Conservation (phyloP, 2,329 filamentous ascomycete genomes). For the Lachnellula occidentalis region DNA sequence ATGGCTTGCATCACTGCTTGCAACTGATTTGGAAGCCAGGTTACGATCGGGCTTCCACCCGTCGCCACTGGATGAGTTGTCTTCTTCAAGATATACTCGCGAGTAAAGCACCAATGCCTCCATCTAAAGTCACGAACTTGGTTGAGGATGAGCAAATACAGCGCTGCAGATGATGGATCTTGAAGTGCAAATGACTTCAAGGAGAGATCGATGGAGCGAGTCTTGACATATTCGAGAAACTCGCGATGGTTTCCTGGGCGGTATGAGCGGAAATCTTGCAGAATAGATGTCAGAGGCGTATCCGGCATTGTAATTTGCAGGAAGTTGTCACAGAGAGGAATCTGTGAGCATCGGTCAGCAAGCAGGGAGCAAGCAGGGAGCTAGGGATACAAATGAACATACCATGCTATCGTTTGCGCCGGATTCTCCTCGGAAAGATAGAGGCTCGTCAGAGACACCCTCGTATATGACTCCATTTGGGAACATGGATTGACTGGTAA, state of each 20-base stretch:
- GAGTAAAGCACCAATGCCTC: conserved; percentile 80
- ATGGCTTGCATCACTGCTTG: conserved; percentile 69
- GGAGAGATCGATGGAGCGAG: conserved; percentile 42
- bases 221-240: conserved; percentile 69
- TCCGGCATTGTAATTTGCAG: conserved; percentile 81
- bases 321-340: conserved; percentile 84
- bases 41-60: conserved; percentile 76
- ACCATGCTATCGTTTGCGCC: conserved; percentile 92
- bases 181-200: conserved; percentile 54
- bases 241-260: conserved; percentile 82
- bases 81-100: conserved; percentile 78
- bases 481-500: conserved; percentile 91
- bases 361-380: neutral
- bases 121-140: conserved; percentile 78
- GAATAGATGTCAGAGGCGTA: conserved; percentile 82
- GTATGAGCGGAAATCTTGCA: conserved; percentile 84
- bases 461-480: conserved; percentile 87
- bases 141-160: conserved; percentile 63
- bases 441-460: conserved; percentile 68
- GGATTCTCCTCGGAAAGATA: conserved; percentile 84
- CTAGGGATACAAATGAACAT: conserved; percentile 14
- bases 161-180: conserved; percentile 49
- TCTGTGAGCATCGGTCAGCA: conserved; percentile 35
- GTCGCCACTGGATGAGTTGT: conserved; percentile 73
- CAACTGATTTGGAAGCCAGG: conserved; percentile 79